Base-by-base conservation (phyloP, 768 basidiomycete species). In the Rhizopogon vesiculosus region DNA sequence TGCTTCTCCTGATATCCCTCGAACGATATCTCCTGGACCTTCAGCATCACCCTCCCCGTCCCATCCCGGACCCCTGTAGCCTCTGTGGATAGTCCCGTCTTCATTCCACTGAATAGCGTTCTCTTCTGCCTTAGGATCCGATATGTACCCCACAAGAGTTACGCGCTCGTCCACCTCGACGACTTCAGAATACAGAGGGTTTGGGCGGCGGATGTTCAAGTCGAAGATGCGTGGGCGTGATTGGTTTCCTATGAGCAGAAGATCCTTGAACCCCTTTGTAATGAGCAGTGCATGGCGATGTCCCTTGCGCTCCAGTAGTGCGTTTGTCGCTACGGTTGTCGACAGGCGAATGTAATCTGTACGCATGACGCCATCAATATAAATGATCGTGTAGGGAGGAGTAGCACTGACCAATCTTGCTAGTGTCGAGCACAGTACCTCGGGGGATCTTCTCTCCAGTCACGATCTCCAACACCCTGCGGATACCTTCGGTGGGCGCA, bases 301-400 rank as follows among this genome's bases (percentile, higher is more conserved):
- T 1, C 96, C 96, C 69, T 96, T 95, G 45, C 96, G 86, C 64
- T 98, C 96, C 6, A 98, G 80, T 0, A 98, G 80, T 0, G 96
- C 95, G 64, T 98, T 98, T 16, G 96, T 98, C 0, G 94, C 95
- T 3, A 98, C 93, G 0, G 96, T 98, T 0, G 95, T 97, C 0
- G 91, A 93, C 7, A 96, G 75, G 16, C 93, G 84, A 59, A 96
- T 92, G 66, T 93, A 94, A 64, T 96, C 93, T 93, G 56, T 10
- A 45, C 28, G 42, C 44, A 33, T 33, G 25, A 40, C 5, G 12
- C 45, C 2, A 7, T 12, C n/a, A 52, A n/a, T 8, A 42, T 22
- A 13, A 28, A 3, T 15, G n/a, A 35, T 35, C 12, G n/a, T 16
- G 15, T 38, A 22, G 35, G 3, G 7, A 43, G n/a, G 9, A 29